Evolutionary conservation across 768 basidiomycete species (phyloP), one percentile per base, ranked within the genome.

Genomic region (Rhodotorula paludigena): DNA sequence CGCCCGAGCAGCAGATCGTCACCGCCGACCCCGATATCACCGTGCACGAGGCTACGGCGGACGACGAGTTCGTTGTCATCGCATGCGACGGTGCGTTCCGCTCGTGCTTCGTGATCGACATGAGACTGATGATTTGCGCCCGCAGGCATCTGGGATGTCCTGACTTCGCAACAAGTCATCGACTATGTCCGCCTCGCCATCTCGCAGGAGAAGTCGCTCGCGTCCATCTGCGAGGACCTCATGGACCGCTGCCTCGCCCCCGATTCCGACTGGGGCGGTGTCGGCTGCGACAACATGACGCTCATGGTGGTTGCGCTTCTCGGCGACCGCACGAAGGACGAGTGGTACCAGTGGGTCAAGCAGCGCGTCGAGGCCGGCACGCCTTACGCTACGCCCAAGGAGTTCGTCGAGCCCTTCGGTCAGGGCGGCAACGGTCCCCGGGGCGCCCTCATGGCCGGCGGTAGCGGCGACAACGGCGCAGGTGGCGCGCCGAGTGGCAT

Each of bases 241-340:
- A 94, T 93, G 79, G 88, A 90, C 66, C 87, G 89, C 73, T 98
- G 96, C 76, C 83, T 97, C 54, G 93, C 96, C 32, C 93, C 93
- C 2, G 92, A 96, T 77, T 89, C 90, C 3, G 87, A 88, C 32
- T 89, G 89, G 42, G 90, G 89, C 55, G 96, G 96, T 20, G 90
- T 97, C 70, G 96, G 96, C 28, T 97, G 94, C 78, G 96, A 99
- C 81, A 98, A 99, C 81, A 99, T 99, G 96, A 99, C 96, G 0
- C 81, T 96, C 56, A 83, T 97, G 73, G 85, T 99, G 59, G 84
- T 98, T 64, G 96, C 90, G 12, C 78, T 99, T 52, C 83, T 93
- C 39, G 84, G 89, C 69, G 93, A 90, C 47, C 85, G 86, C 66
- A 89, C 90, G n/a, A 85, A 87, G 77, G 88, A 89, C 71, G 86